Evolutionary conservation across 257 asterid genomes (phyloP).

Genomic region (Lavandula angustifolia): DNA sequence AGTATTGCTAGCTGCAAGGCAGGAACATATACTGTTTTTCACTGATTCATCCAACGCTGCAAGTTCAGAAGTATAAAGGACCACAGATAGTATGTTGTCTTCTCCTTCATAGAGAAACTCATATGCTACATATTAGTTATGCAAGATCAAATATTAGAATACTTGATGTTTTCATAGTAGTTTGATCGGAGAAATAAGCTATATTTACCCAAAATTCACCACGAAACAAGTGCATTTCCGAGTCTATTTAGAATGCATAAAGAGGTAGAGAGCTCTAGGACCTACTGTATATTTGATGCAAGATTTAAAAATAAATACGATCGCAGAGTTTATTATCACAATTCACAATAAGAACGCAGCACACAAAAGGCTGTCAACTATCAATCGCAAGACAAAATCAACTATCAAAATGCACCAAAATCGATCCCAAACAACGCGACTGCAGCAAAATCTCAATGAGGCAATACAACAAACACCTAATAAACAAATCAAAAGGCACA

Average conservation of each 20-base stretch:
- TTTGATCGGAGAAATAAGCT: neutral
- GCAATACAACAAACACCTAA: conserved; percentile 40
- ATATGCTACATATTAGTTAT: conserved; percentile 11
- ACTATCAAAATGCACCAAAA: conserved; percentile 1
- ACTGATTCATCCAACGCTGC: conserved; percentile 58
- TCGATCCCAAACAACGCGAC: neutral
- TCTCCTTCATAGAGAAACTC: conserved; percentile 35
- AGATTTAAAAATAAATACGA: neutral
- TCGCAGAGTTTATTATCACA: neutral
- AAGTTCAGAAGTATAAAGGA: conserved; percentile 46
- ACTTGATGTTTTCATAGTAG: neutral
- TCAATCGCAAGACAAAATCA: conserved; percentile 2
- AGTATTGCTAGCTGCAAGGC: conserved; percentile 38
- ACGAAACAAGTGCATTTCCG: conserved; percentile 84
- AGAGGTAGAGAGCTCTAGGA: neutral
- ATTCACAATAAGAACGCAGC: conserved; percentile 15
- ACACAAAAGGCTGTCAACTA: neutral
- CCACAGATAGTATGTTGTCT: neutral
- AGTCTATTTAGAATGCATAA: conserved; percentile 46
- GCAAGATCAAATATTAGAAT: neutral
- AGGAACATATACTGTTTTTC: conserved; percentile 62
- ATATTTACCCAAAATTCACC: conserved; percentile 70
- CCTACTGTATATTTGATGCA: neutral
- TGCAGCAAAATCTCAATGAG: conserved; percentile 26
- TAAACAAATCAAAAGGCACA: conserved; percentile 1